Evolutionary conservation across 306 rosid genomes (phyloP).

Genomic region (Malus asiatica): DNA sequence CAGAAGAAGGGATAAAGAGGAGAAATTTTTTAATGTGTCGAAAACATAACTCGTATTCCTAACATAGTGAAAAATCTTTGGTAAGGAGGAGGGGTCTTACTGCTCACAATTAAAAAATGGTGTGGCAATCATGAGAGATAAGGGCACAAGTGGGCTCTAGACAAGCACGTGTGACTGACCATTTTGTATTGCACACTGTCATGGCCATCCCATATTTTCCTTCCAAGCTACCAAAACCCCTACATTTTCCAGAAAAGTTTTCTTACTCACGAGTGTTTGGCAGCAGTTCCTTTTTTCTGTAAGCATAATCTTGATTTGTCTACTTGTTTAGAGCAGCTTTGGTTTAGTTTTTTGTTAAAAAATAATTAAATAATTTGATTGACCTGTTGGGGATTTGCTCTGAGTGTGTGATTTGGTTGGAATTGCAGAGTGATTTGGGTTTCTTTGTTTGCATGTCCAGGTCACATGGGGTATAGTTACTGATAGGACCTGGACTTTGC

Average conservation of each 20-base stretch:
- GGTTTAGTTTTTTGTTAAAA: not conserved
- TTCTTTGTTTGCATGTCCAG: constrained; percentile 52
- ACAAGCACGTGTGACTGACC: constrained; percentile 82
- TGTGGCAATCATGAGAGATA: constrained; percentile 57
- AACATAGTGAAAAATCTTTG: too few relatives aligned
- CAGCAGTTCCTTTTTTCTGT: constrained; percentile 18
- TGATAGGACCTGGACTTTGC: constrained; percentile 57
- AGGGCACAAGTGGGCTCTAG: constrained; percentile 66
- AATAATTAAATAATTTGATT: not conserved
- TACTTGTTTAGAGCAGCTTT: constrained; percentile 9
- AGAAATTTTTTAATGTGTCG: fast-evolving
- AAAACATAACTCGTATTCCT: fast-evolving
- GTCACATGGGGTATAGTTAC: constrained; percentile 64
- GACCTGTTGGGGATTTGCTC: not conserved
- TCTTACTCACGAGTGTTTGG: constrained; percentile 34
- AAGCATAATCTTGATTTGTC: not conserved
- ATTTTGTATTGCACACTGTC: constrained; percentile 80
- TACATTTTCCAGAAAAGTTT: not conserved
- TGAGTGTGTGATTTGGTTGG: constrained; percentile 25
- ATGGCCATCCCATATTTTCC: constrained; percentile 18
- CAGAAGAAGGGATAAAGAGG: not conserved
- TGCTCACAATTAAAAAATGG: constrained; percentile 20
- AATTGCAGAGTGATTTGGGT: constrained; percentile 32
- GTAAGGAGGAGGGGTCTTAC: not conserved
- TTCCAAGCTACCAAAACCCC: constrained; percentile 12